These are phyloP conservation scores for Lachnellula occidentalis DNA, from an alignment of 2,329 filamentous ascomycete genomes.

Conservation along the genomic window DNA sequence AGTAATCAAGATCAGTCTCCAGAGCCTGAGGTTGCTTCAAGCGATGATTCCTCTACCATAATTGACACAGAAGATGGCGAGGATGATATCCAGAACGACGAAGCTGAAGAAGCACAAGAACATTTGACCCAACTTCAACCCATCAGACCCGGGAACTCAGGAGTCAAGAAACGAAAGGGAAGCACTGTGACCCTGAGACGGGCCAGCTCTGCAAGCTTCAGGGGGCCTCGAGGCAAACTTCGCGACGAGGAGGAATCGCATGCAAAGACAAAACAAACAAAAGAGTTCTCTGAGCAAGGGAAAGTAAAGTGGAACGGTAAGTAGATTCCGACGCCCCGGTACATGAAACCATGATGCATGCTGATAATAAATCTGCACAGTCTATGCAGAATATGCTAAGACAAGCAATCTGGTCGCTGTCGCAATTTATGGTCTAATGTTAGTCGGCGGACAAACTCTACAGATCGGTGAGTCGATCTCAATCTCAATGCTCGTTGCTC, in stretches of 20 bases:
- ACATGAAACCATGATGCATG: slow-evolving; percentile 5
- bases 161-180: slow-evolving; percentile 53
- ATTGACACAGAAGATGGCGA: slow-evolving; percentile 44
- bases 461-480: slow-evolving; percentile 58
- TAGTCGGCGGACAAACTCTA: slow-evolving; percentile 75
- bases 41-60: slow-evolving; percentile 52
- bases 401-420: slow-evolving; percentile 88
- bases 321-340: slow-evolving; percentile 13
- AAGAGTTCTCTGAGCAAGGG: slow-evolving; percentile 87
- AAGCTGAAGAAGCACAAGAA: slow-evolving; percentile 72
- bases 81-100: slow-evolving; percentile 48
- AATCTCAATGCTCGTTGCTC: not conserved
- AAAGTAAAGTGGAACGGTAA: slow-evolving; percentile 86
- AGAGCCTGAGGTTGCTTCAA: slow-evolving; percentile 38
- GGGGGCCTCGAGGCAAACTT: slow-evolving; percentile 75
- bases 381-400: slow-evolving; percentile 92
- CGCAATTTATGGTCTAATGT: slow-evolving; percentile 66
- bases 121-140: slow-evolving; percentile 68
- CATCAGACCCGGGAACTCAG: slow-evolving; percentile 53
- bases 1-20: slow-evolving; percentile 48
- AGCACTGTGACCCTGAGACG: slow-evolving; percentile 80
- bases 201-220: slow-evolving; percentile 88
- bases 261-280: slow-evolving; percentile 71
- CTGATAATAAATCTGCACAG: slow-evolving; percentile 33
- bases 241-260: slow-evolving; percentile 74